Percentiles rank a stretch among this genome's conserved stretches.
Conservation (phyloP, 148 eudicot genomes). For the Rhododendron henanense region DNA sequence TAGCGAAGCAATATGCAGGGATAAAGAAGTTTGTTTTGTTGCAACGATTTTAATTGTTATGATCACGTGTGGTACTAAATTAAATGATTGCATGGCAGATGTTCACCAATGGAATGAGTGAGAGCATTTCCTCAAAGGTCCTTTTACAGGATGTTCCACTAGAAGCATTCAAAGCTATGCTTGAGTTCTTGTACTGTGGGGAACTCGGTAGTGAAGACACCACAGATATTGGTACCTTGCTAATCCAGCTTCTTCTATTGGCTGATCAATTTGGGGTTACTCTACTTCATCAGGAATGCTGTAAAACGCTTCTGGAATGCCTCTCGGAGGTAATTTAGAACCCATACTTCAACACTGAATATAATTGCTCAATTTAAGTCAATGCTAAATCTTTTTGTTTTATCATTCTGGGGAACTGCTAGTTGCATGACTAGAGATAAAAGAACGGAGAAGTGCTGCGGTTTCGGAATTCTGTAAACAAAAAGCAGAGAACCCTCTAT, state of each 20-base stretch:
- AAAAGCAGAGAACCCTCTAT: constrained; percentile 31
- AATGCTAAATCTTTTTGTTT: constrained; percentile 7
- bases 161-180: constrained; percentile 65
- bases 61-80: not conserved
- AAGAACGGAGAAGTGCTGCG: constrained; percentile 58
- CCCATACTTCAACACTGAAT: constrained; percentile 6
- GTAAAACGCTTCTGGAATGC: constrained; percentile 72
- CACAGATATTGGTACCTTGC: constrained; percentile 42
- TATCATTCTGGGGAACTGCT: constrained; percentile 13
- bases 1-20: not conserved
- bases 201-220: constrained; percentile 44
- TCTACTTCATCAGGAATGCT: constrained; percentile 87
- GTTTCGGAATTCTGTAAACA: constrained; percentile 49
- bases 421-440: constrained; percentile 28
- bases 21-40: not conserved
- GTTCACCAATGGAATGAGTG: constrained; percentile 97
- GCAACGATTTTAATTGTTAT: not conserved
- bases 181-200: constrained; percentile 75
- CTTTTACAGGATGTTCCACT: constrained; percentile 62
- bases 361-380: not conserved
- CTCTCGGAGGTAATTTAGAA: constrained; percentile 75
- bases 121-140: constrained; percentile 59
- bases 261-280: constrained; percentile 80
- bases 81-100: constrained; percentile 50
- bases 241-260: constrained; percentile 77